A percentile compares a stretch with the other conserved stretches of the same genome.
phyloP scores from a whole-genome alignment of 805 yeast genomes.

The Candida verbasci region DNA sequence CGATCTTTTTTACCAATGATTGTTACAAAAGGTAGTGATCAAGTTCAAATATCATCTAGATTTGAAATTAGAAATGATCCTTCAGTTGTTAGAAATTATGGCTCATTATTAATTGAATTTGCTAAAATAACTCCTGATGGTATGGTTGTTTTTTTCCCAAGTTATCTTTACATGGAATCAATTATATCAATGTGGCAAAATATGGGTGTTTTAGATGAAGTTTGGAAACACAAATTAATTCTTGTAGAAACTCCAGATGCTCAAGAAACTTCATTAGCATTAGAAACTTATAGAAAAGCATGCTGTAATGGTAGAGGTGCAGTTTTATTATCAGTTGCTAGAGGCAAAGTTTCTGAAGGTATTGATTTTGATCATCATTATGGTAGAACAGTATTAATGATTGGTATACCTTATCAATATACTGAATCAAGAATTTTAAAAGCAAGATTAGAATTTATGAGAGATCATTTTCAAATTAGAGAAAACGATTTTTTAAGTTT shows the following conservation, averaged over 20 bases:
- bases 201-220: constrained; percentile 97
- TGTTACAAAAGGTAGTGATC: constrained; percentile 97
- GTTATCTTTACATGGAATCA: constrained; percentile 95
- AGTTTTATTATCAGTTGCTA: constrained; percentile 90
- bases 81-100: constrained; percentile 94
- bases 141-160: constrained; percentile 94
- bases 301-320: constrained; percentile 98
- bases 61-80: constrained; percentile 98
- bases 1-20: constrained; percentile 92
- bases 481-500: constrained; percentile 94
- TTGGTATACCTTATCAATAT: constrained; percentile 98
- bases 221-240: constrained; percentile 94
- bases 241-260: constrained; percentile 98
- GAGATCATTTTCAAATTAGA: constrained; percentile 88
- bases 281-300: constrained; percentile 93
- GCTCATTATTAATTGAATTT: constrained; percentile 85
- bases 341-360: constrained; percentile 98
- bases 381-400: constrained; percentile 96
- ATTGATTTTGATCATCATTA: constrained; percentile 98
- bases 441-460: constrained; percentile 87
- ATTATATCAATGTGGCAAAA: constrained; percentile 98
- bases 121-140: constrained; percentile 98
- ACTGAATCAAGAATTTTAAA: constrained; percentile 95
- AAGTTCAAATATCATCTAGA: constrained; percentile 92
- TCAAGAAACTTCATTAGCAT: constrained; percentile 92